These are phyloP conservation scores for Globisporangium canariense DNA, from an alignment of 352 stramenopile genomes.

Conservation along the genomic window DNA sequence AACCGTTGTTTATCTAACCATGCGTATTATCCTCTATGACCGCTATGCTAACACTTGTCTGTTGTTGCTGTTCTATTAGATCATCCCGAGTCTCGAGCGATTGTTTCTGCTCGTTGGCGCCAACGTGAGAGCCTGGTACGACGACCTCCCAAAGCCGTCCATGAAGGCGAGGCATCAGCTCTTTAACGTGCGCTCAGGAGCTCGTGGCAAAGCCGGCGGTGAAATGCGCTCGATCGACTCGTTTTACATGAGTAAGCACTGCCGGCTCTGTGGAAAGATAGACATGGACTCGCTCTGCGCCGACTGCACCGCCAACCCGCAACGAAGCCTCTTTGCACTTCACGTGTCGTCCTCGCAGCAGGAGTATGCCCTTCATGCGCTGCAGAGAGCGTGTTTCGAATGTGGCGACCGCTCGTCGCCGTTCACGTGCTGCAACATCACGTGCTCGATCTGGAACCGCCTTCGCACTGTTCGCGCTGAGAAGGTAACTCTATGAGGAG, in stretches of 20 bases:
- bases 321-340: constrained; percentile 66
- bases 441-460: constrained; percentile 69
- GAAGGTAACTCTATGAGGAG: constrained; percentile 29
- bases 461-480: constrained; percentile 37
- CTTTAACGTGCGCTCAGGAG: constrained; percentile 16
- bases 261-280: constrained; percentile 64
- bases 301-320: constrained; percentile 47
- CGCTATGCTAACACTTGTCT: neutral
- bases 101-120: constrained; percentile 77
- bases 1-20: neutral
- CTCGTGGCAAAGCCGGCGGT: constrained; percentile 13
- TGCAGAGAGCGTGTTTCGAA: constrained; percentile 39
- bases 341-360: constrained; percentile 37
- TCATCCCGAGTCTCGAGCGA: constrained; percentile 81
- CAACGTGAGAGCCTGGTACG: constrained; percentile 77
- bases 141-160: constrained; percentile 45
- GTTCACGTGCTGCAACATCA: constrained; percentile 44
- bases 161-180: constrained; percentile 54
- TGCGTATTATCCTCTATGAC: neutral
- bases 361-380: constrained; percentile 34
- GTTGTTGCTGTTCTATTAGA: constrained; percentile 25
- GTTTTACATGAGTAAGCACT: constrained; percentile 85
- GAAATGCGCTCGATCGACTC: constrained; percentile 64
- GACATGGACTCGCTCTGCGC: constrained; percentile 50
- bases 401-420: constrained; percentile 56